Conservation (phyloP, 805 yeast species). For the Isabelozyma pseudorhagii region DNA sequence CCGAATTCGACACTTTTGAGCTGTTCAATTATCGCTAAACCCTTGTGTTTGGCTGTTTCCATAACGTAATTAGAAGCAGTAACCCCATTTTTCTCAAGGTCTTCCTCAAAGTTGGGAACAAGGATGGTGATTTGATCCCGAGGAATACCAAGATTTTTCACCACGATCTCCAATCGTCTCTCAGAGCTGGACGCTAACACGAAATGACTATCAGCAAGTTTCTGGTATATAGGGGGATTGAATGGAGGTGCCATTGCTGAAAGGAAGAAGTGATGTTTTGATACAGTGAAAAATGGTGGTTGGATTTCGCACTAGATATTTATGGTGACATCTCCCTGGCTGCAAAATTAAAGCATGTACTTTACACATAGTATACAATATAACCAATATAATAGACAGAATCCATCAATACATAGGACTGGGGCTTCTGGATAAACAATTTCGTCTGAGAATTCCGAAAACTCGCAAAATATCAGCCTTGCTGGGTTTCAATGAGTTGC, state of each 20-base stretch:
- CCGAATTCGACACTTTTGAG: slow-evolving; percentile 11
- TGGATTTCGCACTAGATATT: not conserved
- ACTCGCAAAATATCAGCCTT: no score
- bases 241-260: not conserved
- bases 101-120: slow-evolving; percentile 74
- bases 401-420: no score
- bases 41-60: slow-evolving; percentile 69
- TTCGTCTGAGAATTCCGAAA: no score
- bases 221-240: slow-evolving; percentile 10
- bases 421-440: no score
- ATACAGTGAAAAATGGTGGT: not conserved
- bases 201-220: slow-evolving; percentile 27
- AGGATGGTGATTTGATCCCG: slow-evolving; percentile 35
- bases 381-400: no score
- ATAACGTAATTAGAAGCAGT: slow-evolving; percentile 58
- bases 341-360: not conserved
- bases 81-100: slow-evolving; percentile 53
- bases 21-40: slow-evolving; percentile 53
- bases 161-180: slow-evolving; percentile 69
- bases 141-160: slow-evolving; percentile 49
- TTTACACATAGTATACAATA: not conserved
- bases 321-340: not conserved
- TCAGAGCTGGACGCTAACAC: slow-evolving; percentile 85
- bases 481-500: not conserved
- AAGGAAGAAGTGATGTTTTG: not conserved